Percentiles rank a stretch among this genome's conserved stretches.
These are phyloP conservation scores for Tillandsia fasciculata DNA, from an alignment of 176 grass and related monocot species.

Conservation along the genomic window DNA sequence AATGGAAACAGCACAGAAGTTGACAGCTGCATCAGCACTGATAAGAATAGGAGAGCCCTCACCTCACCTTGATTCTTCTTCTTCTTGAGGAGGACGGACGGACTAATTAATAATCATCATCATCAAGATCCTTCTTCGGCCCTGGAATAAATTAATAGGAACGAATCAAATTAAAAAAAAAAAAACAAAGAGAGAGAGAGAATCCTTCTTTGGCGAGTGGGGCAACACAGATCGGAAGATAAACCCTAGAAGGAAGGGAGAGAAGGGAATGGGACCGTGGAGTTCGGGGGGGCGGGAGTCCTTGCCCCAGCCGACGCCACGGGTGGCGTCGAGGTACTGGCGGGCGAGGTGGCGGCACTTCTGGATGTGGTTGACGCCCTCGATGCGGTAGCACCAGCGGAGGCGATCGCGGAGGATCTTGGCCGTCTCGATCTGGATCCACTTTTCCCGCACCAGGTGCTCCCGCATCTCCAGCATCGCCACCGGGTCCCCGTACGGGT, in stretches of 20 bases:
- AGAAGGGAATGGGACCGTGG: constrained; percentile 33
- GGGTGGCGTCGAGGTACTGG: constrained; percentile 84
- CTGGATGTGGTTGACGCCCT: constrained; percentile 81
- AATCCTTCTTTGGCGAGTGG: not conserved
- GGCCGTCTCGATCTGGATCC: constrained; percentile 99
- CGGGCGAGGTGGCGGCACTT: constrained; percentile 94
- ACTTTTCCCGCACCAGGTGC: constrained; percentile 95
- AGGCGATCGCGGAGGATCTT: constrained; percentile 97
- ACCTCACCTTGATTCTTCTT: too few species aligned
- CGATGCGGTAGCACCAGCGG: constrained; percentile 92
- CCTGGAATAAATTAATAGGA: not conserved
- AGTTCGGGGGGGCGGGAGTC: constrained; percentile 57
- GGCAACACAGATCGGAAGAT: too few species aligned
- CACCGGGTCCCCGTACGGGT: constrained; percentile 87
- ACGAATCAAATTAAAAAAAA: not conserved
- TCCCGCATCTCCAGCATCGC: constrained; percentile 95
- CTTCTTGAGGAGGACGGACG: not conserved
- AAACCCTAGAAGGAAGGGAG: not conserved
- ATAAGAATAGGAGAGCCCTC: too few species aligned
- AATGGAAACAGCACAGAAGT: too few species aligned
- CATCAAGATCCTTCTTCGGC: constrained; percentile 1
- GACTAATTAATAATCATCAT: not conserved
- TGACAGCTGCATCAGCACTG: too few species aligned
- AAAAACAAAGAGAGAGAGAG: too few species aligned
- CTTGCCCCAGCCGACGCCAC: constrained; percentile 90